Conservation (phyloP, 306 rosid genomes). For the Castanea mollissima region DNA sequence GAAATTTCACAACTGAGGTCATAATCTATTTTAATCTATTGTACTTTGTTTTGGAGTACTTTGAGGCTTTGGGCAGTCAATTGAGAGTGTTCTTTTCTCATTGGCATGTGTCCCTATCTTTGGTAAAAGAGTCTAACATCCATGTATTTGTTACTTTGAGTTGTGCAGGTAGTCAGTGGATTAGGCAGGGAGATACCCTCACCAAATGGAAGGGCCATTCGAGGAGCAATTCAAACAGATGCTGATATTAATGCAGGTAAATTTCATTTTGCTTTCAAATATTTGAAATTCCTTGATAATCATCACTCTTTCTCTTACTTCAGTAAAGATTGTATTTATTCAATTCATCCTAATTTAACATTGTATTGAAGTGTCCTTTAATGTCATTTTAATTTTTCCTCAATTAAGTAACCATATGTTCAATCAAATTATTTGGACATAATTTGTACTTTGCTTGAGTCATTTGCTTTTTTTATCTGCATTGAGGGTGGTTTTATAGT, state of each 20-base stretch:
- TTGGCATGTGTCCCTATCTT: not conserved
- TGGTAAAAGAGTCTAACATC: no score
- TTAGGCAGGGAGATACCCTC: conserved; percentile 96
- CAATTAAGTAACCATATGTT: no score
- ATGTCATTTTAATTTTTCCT: no score
- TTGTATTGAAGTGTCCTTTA: no score
- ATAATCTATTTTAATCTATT: not conserved
- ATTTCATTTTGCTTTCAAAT: not conserved
- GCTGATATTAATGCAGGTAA: conserved; percentile 87
- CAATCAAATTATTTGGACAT: no score
- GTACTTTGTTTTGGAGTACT: not conserved
- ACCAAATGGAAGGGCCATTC: conserved; percentile 78
- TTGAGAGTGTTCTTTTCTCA: not conserved
- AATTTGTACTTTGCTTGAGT: no score
- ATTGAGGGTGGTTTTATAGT: no score
- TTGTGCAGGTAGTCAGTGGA: conserved; percentile 87
- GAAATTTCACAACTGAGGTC: not conserved
- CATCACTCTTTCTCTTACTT: not conserved
- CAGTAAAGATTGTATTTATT: not conserved
- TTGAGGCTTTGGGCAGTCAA: not conserved
- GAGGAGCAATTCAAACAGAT: conserved; percentile 95
- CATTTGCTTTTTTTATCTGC: no score
- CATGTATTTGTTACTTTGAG: conserved; percentile 16
- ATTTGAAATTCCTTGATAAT: not conserved
- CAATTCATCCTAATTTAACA: not conserved